Percentiles rank a stretch among this genome's conserved stretches.
phyloP scores from a whole-genome alignment of 108 stramenopile species.

The Cyclotella atomus region DNA sequence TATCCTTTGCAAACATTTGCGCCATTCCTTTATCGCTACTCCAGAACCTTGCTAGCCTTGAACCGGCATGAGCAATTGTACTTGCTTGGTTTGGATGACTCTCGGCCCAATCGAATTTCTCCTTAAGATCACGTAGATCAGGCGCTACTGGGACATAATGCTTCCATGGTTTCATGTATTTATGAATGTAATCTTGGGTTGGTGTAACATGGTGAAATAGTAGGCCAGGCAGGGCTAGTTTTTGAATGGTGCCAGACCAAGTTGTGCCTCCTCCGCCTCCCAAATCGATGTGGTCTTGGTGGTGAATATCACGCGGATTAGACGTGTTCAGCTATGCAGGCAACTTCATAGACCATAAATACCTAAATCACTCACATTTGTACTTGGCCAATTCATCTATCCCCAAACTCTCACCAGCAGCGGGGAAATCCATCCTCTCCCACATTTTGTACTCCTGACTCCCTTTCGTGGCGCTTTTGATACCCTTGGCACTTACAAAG shows the following conservation, averaged over 20 bases:
- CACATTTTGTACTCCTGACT: constrained; percentile 14
- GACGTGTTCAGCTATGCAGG: too few species aligned
- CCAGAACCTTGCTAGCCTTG: neutral
- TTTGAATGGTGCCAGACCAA: constrained; percentile 37
- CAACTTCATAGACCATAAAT: too few species aligned
- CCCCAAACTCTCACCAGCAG: constrained; percentile 11
- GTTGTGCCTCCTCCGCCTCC: constrained; percentile 43
- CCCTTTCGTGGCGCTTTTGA: constrained; percentile 1
- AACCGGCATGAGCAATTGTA: constrained; percentile 14
- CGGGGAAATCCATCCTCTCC: constrained; percentile 22
- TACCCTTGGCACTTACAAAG: neutral
- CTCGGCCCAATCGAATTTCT: constrained; percentile 50
- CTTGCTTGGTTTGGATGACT: constrained; percentile 23
- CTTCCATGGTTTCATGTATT: constrained; percentile 18
- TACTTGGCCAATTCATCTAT: constrained; percentile 16
- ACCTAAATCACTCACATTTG: constrained; percentile 10
- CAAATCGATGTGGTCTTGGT: constrained; percentile 34
- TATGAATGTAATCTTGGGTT: constrained; percentile 38
- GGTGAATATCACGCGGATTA: too few species aligned
- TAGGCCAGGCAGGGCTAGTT: constrained; percentile 42
- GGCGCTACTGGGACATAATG: constrained; percentile 35
- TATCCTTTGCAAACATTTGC: constrained; percentile 4
- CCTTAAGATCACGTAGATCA: constrained; percentile 33
- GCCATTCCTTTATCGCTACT: constrained; percentile 5
- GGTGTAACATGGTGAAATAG: constrained; percentile 40